Conservation (phyloP, 2,329 filamentous ascomycete genomes). For the Parafenestella ontariensis region DNA sequence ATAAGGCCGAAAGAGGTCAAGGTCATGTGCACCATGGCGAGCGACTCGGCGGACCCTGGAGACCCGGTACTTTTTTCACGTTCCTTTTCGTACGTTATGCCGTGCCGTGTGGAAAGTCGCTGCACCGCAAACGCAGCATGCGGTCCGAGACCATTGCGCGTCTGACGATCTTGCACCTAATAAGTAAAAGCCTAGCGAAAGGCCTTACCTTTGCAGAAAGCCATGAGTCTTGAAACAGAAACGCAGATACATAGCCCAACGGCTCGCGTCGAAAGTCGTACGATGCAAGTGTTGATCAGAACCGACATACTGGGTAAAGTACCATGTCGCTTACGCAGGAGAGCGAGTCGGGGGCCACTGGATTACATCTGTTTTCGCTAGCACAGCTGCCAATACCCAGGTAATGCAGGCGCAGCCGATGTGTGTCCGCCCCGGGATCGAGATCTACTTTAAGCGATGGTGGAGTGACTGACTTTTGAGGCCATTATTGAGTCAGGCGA, state of each 20-base stretch:
- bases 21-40: constrained; percentile 1
- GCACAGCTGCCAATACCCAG: constrained; percentile 9
- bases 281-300: constrained; percentile 22
- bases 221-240: constrained; percentile 16
- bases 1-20: constrained; percentile 6
- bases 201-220: constrained; percentile 4
- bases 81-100: constrained; percentile 11
- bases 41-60: constrained; percentile 10
- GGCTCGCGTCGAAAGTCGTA: constrained; percentile 19
- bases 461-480: neutral
- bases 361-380: constrained; percentile 17
- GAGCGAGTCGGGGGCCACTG: constrained; percentile 8
- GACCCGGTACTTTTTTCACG: constrained; percentile 1
- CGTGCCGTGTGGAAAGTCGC: neutral
- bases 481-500: neutral
- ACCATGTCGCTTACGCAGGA: constrained; percentile 25
- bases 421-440: constrained; percentile 14
- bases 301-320: constrained; percentile 7
- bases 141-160: constrained; percentile 2
- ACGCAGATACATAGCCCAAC: constrained; percentile 8
- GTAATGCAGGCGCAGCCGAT: constrained; percentile 18
- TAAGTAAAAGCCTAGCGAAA: constrained; percentile 6
- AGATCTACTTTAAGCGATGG: constrained; percentile 7
- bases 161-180: constrained; percentile 12
- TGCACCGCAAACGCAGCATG: constrained; percentile 1